Conservation (phyloP, 1,284 basidiomycete genomes). For the Tylopilus sp. region DNA sequence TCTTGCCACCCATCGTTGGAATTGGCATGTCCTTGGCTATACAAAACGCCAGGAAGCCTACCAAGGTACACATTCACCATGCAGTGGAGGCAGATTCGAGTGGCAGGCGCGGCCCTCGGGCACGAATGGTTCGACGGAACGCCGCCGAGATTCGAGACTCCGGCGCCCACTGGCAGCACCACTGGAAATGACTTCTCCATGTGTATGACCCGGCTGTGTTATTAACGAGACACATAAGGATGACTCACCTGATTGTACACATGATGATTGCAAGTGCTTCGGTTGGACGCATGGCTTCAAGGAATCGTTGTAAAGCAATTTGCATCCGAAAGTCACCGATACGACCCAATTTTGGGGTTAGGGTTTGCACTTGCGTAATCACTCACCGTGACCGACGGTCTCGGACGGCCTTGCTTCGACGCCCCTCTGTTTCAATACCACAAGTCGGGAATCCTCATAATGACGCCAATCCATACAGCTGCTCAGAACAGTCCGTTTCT, state of each 20-base stretch:
- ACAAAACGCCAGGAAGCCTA: not conserved
- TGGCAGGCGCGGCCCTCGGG: not conserved
- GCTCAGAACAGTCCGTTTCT: slow-evolving; percentile 69
- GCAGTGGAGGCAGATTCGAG: slow-evolving; percentile 1
- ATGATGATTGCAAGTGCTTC: not conserved
- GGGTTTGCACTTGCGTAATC: slow-evolving; percentile 18
- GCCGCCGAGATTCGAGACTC: no score
- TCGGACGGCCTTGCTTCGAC: no score
- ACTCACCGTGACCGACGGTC: not conserved
- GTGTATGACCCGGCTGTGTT: slow-evolving; percentile 14
- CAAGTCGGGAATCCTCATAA: no score
- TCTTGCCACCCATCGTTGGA: slow-evolving; percentile 19
- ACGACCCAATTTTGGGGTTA: slow-evolving; percentile 37
- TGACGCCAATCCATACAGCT: slow-evolving; percentile 66
- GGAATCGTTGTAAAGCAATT: not conserved
- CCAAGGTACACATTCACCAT: slow-evolving; percentile 7
- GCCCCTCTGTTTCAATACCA: no score
- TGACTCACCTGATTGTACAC: not conserved
- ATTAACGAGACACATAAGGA: not conserved
- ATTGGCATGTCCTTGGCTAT: slow-evolving; percentile 11
- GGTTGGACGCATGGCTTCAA: not conserved
- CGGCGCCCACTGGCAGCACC: no score
- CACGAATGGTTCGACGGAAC: not conserved
- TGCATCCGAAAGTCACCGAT: not conserved
- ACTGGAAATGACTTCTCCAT: not conserved